These are phyloP conservation scores for Ogataea hybrid DNA, from an alignment of 1,139 yeast genomes.

Conservation along the genomic window DNA sequence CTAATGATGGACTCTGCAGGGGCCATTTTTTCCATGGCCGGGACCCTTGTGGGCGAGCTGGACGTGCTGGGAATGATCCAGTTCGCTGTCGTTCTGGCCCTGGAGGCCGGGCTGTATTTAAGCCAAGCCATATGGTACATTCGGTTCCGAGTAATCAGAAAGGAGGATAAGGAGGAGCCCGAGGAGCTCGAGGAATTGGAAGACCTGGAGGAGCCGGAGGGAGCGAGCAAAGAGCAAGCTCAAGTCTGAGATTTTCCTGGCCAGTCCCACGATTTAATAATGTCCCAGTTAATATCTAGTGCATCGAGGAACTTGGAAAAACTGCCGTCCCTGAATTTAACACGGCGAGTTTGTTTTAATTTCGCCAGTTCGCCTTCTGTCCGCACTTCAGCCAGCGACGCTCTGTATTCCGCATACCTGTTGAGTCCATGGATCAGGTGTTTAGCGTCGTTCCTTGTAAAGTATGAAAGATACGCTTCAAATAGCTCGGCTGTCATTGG, in stretches of 20 bases:
- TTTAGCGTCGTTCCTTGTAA: constrained; percentile 20
- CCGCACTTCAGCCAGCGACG: constrained; percentile 30
- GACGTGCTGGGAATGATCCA: constrained; percentile 53
- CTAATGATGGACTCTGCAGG: constrained; percentile 50
- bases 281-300: constrained; percentile 29
- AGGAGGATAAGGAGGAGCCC: constrained; percentile 10
- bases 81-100: constrained; percentile 48
- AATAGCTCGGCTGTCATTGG: constrained; percentile 44
- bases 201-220: background rate
- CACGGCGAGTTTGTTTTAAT: constrained; percentile 16
- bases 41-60: constrained; percentile 46
- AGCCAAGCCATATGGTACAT: constrained; percentile 51
- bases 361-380: constrained; percentile 25
- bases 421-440: constrained; percentile 41
- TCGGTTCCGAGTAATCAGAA: constrained; percentile 32
- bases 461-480: constrained; percentile 33
- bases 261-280: constrained; percentile 31
- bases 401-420: constrained; percentile 31
- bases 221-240: background rate
- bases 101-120: constrained; percentile 49
- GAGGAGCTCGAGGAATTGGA: background rate
- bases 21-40: constrained; percentile 50
- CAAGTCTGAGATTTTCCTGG: constrained; percentile 13
- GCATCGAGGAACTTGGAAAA: constrained; percentile 23
- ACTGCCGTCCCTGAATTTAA: constrained; percentile 14